Conservation (phyloP, 495 filamentous ascomycete species). For the Monascus purpureus region DNA sequence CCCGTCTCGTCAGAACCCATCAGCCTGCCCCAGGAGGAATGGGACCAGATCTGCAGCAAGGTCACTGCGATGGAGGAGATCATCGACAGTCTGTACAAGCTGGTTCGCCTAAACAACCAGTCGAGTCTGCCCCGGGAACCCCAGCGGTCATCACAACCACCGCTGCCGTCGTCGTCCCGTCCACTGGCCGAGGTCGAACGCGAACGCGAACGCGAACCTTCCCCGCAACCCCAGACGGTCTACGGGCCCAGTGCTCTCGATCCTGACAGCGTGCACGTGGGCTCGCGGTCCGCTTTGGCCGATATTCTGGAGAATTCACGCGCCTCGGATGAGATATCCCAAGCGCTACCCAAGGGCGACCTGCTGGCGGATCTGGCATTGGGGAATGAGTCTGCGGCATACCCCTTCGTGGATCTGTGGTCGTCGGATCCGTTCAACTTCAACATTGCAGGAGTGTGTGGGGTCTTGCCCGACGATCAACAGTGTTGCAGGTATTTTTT, state of each 20-base stretch:
- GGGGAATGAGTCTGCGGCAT: slow-evolving; percentile 64
- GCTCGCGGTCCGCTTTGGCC: slow-evolving; percentile 39
- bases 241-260: slow-evolving; percentile 32
- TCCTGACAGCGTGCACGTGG: slow-evolving; percentile 41
- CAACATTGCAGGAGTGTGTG: slow-evolving; percentile 54
- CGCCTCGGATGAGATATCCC: slow-evolving; percentile 20
- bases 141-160: slow-evolving; percentile 13
- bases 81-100: slow-evolving; percentile 20
- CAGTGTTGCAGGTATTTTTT: slow-evolving; percentile 43
- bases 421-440: slow-evolving; percentile 50
- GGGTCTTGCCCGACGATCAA: slow-evolving; percentile 49
- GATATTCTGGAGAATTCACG: slow-evolving; percentile 33
- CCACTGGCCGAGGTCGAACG: slow-evolving; percentile 18
- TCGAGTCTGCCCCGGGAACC: slow-evolving; percentile 1
- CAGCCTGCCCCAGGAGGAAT: slow-evolving; percentile 26
- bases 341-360: slow-evolving; percentile 57
- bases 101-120: slow-evolving; percentile 12
- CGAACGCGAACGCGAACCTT: slow-evolving; percentile 5
- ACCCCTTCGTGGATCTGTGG: slow-evolving; percentile 60
- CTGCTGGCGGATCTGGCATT: slow-evolving; percentile 69
- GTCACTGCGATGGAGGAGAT: slow-evolving; percentile 32
- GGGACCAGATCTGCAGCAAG: slow-evolving; percentile 33
- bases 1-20: slow-evolving; percentile 19
- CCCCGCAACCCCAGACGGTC: slow-evolving; percentile 25
- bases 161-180: slow-evolving; percentile 7